These are phyloP conservation scores for Citrus mangshanensis DNA, from an alignment of 345 rosid species.

Conservation along the genomic window DNA sequence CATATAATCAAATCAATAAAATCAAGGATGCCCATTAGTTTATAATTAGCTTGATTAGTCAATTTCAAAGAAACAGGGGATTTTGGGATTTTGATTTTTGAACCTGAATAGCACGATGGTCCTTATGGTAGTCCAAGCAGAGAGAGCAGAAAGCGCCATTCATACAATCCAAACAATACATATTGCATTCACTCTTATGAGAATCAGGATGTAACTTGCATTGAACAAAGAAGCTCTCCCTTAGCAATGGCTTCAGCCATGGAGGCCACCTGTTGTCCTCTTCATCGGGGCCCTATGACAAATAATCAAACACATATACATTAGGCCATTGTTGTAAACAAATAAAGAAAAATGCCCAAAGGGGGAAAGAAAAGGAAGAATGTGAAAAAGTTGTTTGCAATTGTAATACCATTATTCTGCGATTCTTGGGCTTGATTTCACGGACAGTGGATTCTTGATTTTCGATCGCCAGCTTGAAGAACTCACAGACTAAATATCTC, in stretches of 20 bases:
- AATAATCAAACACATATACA: neutral
- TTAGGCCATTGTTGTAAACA: neutral
- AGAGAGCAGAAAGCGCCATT: constrained; percentile 79
- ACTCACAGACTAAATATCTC: neutral
- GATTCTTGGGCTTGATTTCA: constrained; percentile 74
- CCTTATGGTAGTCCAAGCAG: constrained; percentile 70
- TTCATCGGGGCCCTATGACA: constrained; percentile 61
- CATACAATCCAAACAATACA: constrained; percentile 94
- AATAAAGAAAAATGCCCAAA: neutral
- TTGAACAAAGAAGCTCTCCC: constrained; percentile 80
- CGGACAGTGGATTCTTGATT: constrained; percentile 68
- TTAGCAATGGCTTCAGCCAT: constrained; percentile 77
- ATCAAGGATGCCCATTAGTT: too few relatives aligned
- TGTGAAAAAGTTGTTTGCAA: neutral
- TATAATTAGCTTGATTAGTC: too few relatives aligned
- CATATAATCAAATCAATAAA: neutral
- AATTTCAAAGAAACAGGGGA: too few relatives aligned
- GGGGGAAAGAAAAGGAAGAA: constrained; percentile 13
- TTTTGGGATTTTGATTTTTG: too few relatives aligned
- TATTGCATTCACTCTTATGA: constrained; percentile 94
- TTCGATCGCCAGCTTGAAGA: constrained; percentile 75
- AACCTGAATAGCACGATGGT: constrained; percentile 87
- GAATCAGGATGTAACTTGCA: constrained; percentile 84
- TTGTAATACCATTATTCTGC: constrained; percentile 68
- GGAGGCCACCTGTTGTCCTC: constrained; percentile 71